Evolutionary conservation across 2,329 filamentous ascomycete genomes (phyloP), one percentile per base, ranked within the genome.

Genomic region (Cladophialophora bantiana): DNA sequence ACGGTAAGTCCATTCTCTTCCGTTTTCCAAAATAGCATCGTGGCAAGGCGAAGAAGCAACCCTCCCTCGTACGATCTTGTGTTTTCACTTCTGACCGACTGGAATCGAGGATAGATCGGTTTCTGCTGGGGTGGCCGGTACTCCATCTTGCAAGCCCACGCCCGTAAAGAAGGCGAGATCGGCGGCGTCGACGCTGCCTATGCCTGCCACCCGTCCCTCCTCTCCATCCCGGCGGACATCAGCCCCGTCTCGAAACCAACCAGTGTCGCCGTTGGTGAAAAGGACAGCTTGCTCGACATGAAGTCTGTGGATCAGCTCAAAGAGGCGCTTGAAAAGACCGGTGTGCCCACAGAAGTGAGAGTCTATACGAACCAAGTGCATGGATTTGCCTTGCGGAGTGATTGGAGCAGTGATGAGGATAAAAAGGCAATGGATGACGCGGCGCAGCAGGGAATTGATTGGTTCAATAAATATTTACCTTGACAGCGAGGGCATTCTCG

Each of bases 91-190:
- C 32, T 36, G 45, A 50, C 4, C 4, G 5, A 13, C 12, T 5
- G 18, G 20, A 18, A 10, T 13, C 26, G 18, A 26, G 4, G 45
- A 3, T 40, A 48, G 6, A 76, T 83, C 34, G 82, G 82, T 4
- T 83, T 83, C 73, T 83, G 82, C 76, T 84, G 80, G 75, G 82
- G 82, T 36, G 82, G 75, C 0, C 71, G 78, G 34, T 80, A 81
- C 66, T 77, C 78, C 42, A 77, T 80, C 55, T 70, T 81, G 12
- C 66, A 72, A 26, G 73, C 74, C 36, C 72, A 74, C 59, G 73
- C 72, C 13, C 70, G 72, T 3, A 71, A 64, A 18, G 68, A 70
- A n/a, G 68, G 68, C 34, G 40, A 68, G 34, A 62, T 74, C 18
- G 74, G 75, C 40, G 76, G 75, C 5, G 78, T 80, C 18, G 79